Evolutionary conservation across 208 protist species (phyloP).

Genomic region (Crithidia brevicula): DNA sequence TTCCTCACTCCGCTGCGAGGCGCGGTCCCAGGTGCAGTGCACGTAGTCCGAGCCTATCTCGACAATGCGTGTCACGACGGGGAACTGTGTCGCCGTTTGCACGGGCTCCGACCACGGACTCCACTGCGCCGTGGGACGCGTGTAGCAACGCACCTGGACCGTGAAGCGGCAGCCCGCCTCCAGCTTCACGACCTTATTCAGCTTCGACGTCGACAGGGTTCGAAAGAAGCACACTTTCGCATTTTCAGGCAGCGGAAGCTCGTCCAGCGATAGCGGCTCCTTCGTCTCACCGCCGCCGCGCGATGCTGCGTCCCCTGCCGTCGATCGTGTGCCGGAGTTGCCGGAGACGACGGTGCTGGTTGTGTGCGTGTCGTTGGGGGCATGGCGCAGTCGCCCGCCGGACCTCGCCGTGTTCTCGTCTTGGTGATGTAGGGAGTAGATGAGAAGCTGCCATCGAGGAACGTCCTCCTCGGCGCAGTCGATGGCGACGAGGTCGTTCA

Average conservation of each 20-base stretch:
- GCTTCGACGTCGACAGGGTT: slow-evolving; percentile 50
- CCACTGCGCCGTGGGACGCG: slow-evolving; percentile 44
- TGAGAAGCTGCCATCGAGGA: slow-evolving; percentile 69
- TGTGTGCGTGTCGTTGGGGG: background rate
- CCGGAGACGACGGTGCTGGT: background rate
- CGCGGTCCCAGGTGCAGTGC: slow-evolving; percentile 78
- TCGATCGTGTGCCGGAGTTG: background rate
- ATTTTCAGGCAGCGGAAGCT: slow-evolving; percentile 16
- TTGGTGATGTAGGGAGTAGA: slow-evolving; percentile 33
- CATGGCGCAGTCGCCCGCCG: background rate
- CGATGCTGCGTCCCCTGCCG: background rate
- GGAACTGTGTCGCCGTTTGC: slow-evolving; percentile 58
- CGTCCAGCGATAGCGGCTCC: slow-evolving; percentile 21
- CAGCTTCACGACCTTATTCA: slow-evolving; percentile 86
- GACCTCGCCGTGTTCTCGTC: background rate
- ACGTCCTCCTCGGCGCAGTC: slow-evolving; percentile 32
- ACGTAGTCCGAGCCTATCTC: slow-evolving; percentile 90
- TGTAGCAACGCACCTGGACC: slow-evolving; percentile 61
- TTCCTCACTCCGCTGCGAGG: slow-evolving; percentile 35
- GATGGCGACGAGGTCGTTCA: slow-evolving; percentile 2
- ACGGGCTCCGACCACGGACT: slow-evolving; percentile 68
- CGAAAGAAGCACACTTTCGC: slow-evolving; percentile 43
- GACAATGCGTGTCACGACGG: slow-evolving; percentile 54
- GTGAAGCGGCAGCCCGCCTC: slow-evolving; percentile 56
- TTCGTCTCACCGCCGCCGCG: background rate